Evolutionary conservation across 1,139 yeast species (phyloP).

Genomic region (Komagataea norvegica): DNA sequence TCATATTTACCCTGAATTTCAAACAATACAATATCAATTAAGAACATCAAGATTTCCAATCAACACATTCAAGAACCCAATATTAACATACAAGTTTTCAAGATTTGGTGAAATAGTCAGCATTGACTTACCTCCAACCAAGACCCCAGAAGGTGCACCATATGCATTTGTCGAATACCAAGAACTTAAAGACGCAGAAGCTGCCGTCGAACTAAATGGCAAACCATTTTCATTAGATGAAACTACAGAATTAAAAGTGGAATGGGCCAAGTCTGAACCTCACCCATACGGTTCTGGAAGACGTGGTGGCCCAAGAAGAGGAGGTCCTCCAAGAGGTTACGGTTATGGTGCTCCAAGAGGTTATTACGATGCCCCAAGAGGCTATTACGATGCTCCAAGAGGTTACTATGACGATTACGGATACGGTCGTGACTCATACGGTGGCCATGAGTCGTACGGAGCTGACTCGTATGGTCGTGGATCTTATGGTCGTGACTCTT

Average conservation of each 20-base stretch:
- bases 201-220: conserved; percentile 50
- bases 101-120: conserved; percentile 63
- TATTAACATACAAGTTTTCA: conserved; percentile 16
- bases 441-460: too few relatives aligned
- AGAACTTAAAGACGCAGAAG: conserved; percentile 55
- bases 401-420: conserved; percentile 16
- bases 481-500: conserved; percentile 8
- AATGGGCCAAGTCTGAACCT: conserved; percentile 56
- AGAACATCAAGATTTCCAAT: not conserved
- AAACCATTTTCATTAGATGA: conserved; percentile 39
- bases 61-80: conserved; percentile 2
- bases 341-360: conserved; percentile 20
- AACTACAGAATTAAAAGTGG: conserved; percentile 43
- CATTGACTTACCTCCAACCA: conserved; percentile 68
- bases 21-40: not conserved
- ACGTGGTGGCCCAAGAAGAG: conserved; percentile 17
- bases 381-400: conserved; percentile 14
- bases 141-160: conserved; percentile 57
- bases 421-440: conserved; percentile 8
- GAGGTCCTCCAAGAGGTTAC: conserved; percentile 16
- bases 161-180: conserved; percentile 73
- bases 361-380: conserved; percentile 12
- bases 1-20: too few relatives aligned
- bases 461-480: conserved; percentile 12
- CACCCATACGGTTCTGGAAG: conserved; percentile 29